Evolutionary conservation across 495 filamentous ascomycete species (phyloP).

Genomic region (Aspergillus bridgeri): DNA sequence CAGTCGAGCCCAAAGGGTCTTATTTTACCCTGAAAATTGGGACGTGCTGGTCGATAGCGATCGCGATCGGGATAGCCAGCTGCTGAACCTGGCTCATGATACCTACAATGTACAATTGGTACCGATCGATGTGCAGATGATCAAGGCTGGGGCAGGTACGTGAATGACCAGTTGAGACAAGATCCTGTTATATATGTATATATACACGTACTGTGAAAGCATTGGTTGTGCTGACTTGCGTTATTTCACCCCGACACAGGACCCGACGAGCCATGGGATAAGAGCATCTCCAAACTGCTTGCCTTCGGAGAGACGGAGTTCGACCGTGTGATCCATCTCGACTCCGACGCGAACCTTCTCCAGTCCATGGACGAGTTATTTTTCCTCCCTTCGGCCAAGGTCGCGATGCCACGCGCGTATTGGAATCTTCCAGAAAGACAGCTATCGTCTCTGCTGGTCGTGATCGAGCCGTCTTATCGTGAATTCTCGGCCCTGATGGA

Average conservation of each 20-base stretch:
- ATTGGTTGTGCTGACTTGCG: not conserved
- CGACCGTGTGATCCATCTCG: conserved; percentile 62
- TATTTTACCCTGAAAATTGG: conserved; percentile 65
- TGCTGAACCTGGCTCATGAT: conserved; percentile 58
- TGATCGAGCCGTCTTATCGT: conserved; percentile 57
- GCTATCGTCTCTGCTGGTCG: conserved; percentile 60
- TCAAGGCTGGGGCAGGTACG: conserved; percentile 40
- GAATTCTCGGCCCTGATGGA: conserved; percentile 54
- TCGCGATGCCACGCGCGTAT: conserved; percentile 69
- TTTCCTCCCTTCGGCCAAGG: conserved; percentile 55
- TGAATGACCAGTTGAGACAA: not conserved
- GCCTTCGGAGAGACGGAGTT: conserved; percentile 70
- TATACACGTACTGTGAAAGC: no score
- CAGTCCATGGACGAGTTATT: conserved; percentile 71
- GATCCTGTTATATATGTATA: no score
- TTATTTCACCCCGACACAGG: conserved; percentile 9
- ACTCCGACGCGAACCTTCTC: conserved; percentile 64
- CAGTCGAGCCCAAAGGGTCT: conserved; percentile 60
- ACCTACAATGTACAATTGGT: conserved; percentile 58
- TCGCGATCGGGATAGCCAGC: conserved; percentile 47
- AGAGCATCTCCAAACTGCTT: conserved; percentile 65
- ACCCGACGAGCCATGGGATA: conserved; percentile 50
- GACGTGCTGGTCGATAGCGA: conserved; percentile 35
- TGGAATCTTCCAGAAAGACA: conserved; percentile 58
- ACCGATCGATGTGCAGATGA: conserved; percentile 56